Base-by-base conservation (phyloP, 768 basidiomycete genomes). In the Pleurotus tuber-regium region DNA sequence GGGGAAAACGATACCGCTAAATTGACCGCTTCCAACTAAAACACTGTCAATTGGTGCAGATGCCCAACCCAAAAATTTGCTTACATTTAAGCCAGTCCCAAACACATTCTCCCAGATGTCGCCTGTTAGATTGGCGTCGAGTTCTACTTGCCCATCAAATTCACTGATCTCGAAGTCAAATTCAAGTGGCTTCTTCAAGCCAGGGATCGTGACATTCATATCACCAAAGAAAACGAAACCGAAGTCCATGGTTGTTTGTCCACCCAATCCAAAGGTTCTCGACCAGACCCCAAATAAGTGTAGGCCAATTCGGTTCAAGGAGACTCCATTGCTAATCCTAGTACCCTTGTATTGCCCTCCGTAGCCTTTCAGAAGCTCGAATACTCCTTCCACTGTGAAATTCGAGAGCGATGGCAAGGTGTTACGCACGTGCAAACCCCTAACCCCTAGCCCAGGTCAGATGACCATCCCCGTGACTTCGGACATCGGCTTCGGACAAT, bases 11-110 rank as follows among this genome's bases (percentile, higher is more conserved):
- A n/a, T n/a, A n/a, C n/a, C n/a, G n/a, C n/a, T n/a, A n/a, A n/a
- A n/a, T n/a, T n/a, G n/a, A 44, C 43, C 16, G 10, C 28, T n/a
- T 23, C 19, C 26, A 46, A 18, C 41, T 44, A 14, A 12, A 16
- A 43, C 7, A 11, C 10, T 44, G 26, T 29, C 42, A 43, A 10
- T 47, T 7, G 19, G 21, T 5, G 6, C 26, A 14, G 18, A 14
- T 44, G 9, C 8, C 9, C 18, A 11, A n/a, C n/a, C 8, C 18
- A 44, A 12, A 7, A 11, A 42, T 44, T 5, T 9, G 39, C 50
- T 46, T 35, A 51, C 51, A 21, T 9, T 21, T 12, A 52, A 16
- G 18, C 51, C 51, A 16, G 44, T 52, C 11, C 51, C 51, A 43
- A 52, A 52, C 10, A 42, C 51, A 47, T 48, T 25, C 7, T 36